phyloP scores from a whole-genome alignment of 257 asterid genomes.

The Solanum infundibuliforme region DNA sequence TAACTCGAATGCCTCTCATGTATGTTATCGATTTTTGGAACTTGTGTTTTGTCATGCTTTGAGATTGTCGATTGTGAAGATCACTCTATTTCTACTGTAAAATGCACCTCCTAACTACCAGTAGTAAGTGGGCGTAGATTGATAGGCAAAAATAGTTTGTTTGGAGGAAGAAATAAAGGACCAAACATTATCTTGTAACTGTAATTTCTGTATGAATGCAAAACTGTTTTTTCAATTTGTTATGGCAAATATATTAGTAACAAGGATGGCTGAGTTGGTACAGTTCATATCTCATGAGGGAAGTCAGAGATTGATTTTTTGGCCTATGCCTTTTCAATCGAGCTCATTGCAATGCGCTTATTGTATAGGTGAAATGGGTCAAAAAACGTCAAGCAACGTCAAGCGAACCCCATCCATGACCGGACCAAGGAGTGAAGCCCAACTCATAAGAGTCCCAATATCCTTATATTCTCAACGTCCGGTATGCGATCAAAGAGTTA shows the following conservation, averaged over 20 bases:
- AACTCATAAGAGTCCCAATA: neutral
- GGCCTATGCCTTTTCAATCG: neutral
- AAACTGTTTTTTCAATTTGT: neutral
- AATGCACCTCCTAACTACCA: neutral
- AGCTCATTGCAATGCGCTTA: neutral
- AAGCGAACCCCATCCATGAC: no score
- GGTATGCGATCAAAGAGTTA: neutral
- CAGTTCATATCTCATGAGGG: no score
- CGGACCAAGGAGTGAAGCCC: neutral
- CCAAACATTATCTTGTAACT: neutral
- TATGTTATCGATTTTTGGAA: neutral
- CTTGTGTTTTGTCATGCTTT: neutral
- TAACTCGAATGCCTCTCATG: neutral
- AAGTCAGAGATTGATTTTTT: no score
- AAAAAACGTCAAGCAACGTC: no score
- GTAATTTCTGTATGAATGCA: neutral
- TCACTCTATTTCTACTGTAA: neutral
- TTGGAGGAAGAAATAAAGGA: neutral
- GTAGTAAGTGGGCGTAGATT: neutral
- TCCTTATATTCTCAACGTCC: neutral
- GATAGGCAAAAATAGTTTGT: neutral
- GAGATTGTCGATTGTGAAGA: neutral
- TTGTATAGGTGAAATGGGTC: neutral
- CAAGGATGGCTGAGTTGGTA: neutral
- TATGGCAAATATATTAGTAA: neutral